Base-by-base conservation (phyloP, 306 rosid genomes). In the Heteromeles arbutifolia region DNA sequence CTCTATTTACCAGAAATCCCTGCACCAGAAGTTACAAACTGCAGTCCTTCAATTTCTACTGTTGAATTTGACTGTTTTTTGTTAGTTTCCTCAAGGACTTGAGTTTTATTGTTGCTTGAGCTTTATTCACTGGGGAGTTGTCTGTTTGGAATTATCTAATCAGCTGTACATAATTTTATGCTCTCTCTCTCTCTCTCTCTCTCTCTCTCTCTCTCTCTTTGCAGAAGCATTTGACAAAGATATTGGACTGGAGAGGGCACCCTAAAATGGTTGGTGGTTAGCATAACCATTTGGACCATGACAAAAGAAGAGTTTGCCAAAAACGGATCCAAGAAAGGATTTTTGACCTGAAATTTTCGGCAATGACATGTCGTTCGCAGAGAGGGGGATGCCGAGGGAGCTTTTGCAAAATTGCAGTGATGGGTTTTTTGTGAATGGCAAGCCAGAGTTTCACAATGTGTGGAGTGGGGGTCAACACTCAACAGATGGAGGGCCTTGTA, bases 181-280 rank as follows among this genome's bases (percentile, higher is more conserved):
- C 75, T 56, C 13, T n/a, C 29, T 18, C 14, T 13, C 8, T 21
- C 39, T 31, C 32, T 31, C 32, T 31, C 32, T 22, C 14, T 12
- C 2, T 12, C n/a, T 61, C 74, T 80, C 69, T 31, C 32, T 22
- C 14, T 12, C 2, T 12, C n/a, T 61, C 74, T 80, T 65, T 52
- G 82, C 79, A 62, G 79, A 75, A 73, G 79, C 52, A 72, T 72
- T 69, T 43, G 87, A 78, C 79, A 84, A 82, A 74, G 79, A 84
- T 45, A 77, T 81, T 56, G 82, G 78, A 74, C 82, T 71, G 64
- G 75, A 54, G 80, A 83, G 68, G 56, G 77, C 77, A 76, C 74
- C 76, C 67, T 77, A 69, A 79, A 78, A 74, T 53, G 81, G 85
- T 78, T 76, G 84, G 97, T 89, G 79, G 83, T 78, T 82, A 67